A percentile compares a stretch with the other conserved stretches of the same genome.
Conservation (phyloP, 106 monocot genomes). For the Dendrobium catenatum region DNA sequence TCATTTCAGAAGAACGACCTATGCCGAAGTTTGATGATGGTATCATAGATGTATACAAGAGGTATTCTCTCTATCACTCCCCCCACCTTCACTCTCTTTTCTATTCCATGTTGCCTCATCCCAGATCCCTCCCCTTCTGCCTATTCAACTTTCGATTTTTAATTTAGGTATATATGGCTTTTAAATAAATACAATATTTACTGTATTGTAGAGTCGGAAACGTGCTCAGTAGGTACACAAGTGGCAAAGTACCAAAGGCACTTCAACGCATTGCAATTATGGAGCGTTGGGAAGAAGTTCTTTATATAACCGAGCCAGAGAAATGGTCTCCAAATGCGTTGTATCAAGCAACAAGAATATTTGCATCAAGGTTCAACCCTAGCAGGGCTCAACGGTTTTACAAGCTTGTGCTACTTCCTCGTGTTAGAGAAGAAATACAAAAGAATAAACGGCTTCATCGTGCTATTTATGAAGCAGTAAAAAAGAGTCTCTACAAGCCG, state of each 20-base stretch:
- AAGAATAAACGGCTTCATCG: slow-evolving; percentile 92
- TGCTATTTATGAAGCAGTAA: slow-evolving; percentile 81
- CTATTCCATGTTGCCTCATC: not conserved
- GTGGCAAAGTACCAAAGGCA: slow-evolving; percentile 83
- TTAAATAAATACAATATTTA: slow-evolving; percentile 4
- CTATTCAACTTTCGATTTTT: not conserved
- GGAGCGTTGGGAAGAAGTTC: slow-evolving; percentile 76
- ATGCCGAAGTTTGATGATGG: slow-evolving; percentile 60
- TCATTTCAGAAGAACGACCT: slow-evolving; percentile 42
- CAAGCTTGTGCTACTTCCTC: slow-evolving; percentile 70
- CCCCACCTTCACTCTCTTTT: not conserved
- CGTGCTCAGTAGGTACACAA: slow-evolving; percentile 78
- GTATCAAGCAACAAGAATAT: slow-evolving; percentile 88
- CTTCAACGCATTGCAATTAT: slow-evolving; percentile 79
- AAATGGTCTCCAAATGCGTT: slow-evolving; percentile 96
- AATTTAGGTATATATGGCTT: not conserved
- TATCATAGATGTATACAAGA: slow-evolving; percentile 74
- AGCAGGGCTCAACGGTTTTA: slow-evolving; percentile 71
- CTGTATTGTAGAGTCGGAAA: slow-evolving; percentile 57
- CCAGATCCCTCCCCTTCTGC: not conserved
- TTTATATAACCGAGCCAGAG: slow-evolving; percentile 81
- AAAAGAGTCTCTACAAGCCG: slow-evolving; percentile 89
- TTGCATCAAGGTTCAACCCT: slow-evolving; percentile 67
- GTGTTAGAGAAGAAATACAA: slow-evolving; percentile 88
- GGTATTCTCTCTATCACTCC: slow-evolving; percentile 25